These are phyloP conservation scores for Petunia hybrid DNA, from an alignment of 305 asterid species.

Conservation along the genomic window DNA sequence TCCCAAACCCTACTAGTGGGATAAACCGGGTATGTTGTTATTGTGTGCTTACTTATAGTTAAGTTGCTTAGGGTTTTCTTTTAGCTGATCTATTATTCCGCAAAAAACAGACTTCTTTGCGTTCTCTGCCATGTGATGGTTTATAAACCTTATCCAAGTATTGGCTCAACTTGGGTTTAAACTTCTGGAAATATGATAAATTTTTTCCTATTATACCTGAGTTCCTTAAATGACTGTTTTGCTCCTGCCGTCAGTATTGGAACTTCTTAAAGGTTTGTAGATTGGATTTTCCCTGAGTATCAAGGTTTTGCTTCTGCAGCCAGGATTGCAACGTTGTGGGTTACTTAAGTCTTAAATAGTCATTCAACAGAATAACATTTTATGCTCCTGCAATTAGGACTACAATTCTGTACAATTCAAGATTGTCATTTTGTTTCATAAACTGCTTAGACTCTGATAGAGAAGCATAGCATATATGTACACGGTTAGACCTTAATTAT, in stretches of 20 bases:
- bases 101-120: neutral
- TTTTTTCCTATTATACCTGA: neutral
- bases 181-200: neutral
- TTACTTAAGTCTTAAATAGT: neutral
- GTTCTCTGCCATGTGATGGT: neutral
- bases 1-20: no score
- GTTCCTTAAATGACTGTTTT: conserved; percentile 19
- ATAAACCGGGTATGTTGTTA: no score
- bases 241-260: conserved; percentile 9
- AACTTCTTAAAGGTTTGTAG: conserved; percentile 7
- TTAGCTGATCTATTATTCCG: neutral
- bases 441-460: neutral
- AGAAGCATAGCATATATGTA: neutral
- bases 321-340: neutral
- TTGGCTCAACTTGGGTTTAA: conserved; percentile 20
- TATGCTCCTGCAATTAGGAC: neutral
- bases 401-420: neutral
- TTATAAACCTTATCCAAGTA: neutral
- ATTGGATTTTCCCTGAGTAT: neutral
- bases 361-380: neutral
- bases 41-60: neutral
- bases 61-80: neutral
- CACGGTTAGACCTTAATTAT: neutral
- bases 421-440: conserved; percentile 23
- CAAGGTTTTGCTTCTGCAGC: neutral